A percentile compares a stretch with the other conserved stretches of the same genome.
These are phyloP conservation scores for Colletotrichum somersetense DNA, from an alignment of 2,329 filamentous ascomycete genomes.

Conservation along the genomic window DNA sequence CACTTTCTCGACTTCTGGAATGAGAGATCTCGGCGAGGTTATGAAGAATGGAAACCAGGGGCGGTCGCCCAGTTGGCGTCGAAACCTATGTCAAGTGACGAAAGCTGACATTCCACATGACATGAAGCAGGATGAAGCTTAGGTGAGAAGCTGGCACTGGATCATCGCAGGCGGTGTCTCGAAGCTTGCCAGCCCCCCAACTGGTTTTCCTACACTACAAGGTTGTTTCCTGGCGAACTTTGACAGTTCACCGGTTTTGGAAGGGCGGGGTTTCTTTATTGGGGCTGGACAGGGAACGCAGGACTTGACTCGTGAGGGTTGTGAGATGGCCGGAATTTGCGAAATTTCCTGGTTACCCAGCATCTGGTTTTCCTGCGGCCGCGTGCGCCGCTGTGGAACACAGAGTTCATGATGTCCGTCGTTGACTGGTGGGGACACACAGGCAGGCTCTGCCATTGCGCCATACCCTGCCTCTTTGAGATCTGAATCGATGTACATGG, in stretches of 20 bases:
- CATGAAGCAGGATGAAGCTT: neutral
- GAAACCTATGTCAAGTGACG: constrained; percentile 26
- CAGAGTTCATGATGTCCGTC: constrained; percentile 5
- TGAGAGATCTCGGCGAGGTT: neutral
- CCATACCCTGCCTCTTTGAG: constrained; percentile 1
- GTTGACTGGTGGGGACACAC: neutral
- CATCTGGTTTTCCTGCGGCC: constrained; percentile 1
- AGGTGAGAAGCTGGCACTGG: constrained; percentile 6
- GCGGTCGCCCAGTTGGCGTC: neutral
- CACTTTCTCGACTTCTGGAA: neutral
- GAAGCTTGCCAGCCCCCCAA: neutral
- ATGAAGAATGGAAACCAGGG: neutral
- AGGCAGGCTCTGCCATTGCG: neutral
- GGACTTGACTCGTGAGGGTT: constrained; percentile 17
- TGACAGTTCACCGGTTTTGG: neutral
- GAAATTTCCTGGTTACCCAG: constrained; percentile 11
- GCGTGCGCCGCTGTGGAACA: constrained; percentile 10
- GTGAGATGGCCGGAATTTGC: constrained; percentile 8
- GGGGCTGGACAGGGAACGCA: neutral
- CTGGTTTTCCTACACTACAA: neutral
- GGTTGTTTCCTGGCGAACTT: neutral
- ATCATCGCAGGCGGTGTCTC: neutral
- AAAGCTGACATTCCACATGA: constrained; percentile 24
- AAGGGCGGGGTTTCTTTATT: neutral
- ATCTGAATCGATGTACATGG: constrained; percentile 2